Evolutionary conservation across 129 eudicot species (phyloP).

Genomic region (Deinandra increscens): DNA sequence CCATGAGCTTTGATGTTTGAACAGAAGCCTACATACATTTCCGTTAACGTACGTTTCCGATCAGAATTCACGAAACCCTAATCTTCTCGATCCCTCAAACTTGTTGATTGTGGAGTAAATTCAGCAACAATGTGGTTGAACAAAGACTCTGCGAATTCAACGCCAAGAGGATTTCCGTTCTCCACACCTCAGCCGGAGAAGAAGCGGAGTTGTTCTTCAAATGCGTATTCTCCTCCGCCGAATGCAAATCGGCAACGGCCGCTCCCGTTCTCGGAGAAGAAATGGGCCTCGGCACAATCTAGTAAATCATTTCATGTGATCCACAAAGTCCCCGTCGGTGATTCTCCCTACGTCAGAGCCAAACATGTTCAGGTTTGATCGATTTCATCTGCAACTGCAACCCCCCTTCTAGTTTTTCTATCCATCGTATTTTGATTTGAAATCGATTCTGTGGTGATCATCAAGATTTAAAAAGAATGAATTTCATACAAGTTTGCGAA

Average conservation of each 20-base stretch:
- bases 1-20: no score
- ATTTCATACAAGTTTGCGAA: not conserved
- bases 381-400: not conserved
- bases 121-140: slow-evolving; percentile 27
- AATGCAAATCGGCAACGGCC: slow-evolving; percentile 12
- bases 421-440: no score
- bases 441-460: not conserved
- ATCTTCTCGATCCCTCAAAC: slow-evolving; percentile 25
- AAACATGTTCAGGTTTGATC: slow-evolving; percentile 73
- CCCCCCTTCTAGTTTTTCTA: not conserved
- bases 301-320: slow-evolving; percentile 40
- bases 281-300: slow-evolving; percentile 30
- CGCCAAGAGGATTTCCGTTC: slow-evolving; percentile 23
- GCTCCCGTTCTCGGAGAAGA: slow-evolving; percentile 52
- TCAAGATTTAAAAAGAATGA: not conserved
- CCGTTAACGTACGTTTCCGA: no score
- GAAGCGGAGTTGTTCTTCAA: slow-evolving; percentile 26
- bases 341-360: slow-evolving; percentile 79
- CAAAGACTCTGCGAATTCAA: slow-evolving; percentile 26
- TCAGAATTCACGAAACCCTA: not conserved
- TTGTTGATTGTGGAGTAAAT: slow-evolving; percentile 14
- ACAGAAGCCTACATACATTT: no score
- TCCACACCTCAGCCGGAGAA: slow-evolving; percentile 45
- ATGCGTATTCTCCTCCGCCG: slow-evolving; percentile 25
- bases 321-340: slow-evolving; percentile 69